These are phyloP conservation scores for Fomitopsis pinicola DNA, from an alignment of 1,284 basidiomycete species.

Conservation along the genomic window DNA sequence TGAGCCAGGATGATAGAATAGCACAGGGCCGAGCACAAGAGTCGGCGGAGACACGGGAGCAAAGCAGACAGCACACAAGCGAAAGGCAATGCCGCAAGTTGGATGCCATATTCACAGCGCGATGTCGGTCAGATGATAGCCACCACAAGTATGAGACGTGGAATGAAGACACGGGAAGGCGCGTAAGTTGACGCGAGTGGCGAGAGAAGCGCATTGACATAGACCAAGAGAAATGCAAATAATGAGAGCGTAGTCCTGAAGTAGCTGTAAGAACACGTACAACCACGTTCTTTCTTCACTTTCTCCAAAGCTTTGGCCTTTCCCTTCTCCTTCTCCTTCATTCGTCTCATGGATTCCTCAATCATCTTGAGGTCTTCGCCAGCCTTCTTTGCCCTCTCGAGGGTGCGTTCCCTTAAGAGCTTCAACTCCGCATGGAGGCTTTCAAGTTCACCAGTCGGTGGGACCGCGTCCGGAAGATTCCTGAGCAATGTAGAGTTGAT, in stretches of 20 bases:
- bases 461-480: slow-evolving; percentile 58
- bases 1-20: too few species aligned
- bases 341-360: slow-evolving; percentile 63
- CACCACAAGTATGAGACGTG: too few species aligned
- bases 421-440: slow-evolving; percentile 56
- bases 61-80: neutral
- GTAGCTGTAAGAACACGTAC: slow-evolving; percentile 41
- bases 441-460: slow-evolving; percentile 70
- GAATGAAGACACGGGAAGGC: neutral
- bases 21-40: neutral
- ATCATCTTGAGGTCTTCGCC: slow-evolving; percentile 64
- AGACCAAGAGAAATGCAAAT: neutral
- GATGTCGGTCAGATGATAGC: neutral
- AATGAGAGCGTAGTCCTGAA: neutral
- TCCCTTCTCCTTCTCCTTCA: slow-evolving; percentile 73
- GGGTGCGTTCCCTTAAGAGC: slow-evolving; percentile 45
- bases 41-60: slow-evolving; percentile 2
- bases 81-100: neutral
- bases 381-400: slow-evolving; percentile 64
- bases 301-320: slow-evolving; percentile 67
- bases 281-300: slow-evolving; percentile 65
- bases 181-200: neutral
- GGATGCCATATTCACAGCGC: neutral
- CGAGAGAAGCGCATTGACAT: slow-evolving; percentile 1
- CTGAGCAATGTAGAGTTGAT: slow-evolving; percentile 56